phyloP scores from a whole-genome alignment of 108 stramenopile genomes.

The Thalassiosira profunda region DNA sequence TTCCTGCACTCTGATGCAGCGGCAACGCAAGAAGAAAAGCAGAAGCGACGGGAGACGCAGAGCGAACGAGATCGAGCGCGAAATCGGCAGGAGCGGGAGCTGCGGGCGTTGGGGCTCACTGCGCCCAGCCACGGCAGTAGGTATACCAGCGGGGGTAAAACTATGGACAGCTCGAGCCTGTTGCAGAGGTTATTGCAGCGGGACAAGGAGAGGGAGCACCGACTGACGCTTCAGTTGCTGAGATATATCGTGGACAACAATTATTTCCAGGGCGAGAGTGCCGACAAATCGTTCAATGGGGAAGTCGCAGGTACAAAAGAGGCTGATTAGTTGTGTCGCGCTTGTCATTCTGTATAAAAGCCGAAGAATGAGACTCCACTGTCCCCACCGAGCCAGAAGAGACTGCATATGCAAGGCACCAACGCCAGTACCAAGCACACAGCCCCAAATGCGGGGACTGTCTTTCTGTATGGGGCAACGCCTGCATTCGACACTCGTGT shows the following conservation, averaged over 20 bases:
- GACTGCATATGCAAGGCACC: conserved; percentile 27
- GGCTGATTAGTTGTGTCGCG: too few relatives aligned
- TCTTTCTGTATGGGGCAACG: conserved; percentile 22
- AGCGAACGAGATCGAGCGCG: conserved; percentile 42
- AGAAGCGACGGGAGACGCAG: conserved; percentile 21
- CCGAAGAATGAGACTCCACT: conserved; percentile 22
- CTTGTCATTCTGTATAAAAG: conserved; percentile 26
- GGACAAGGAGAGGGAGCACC: conserved; percentile 76
- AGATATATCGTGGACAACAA: conserved; percentile 77
- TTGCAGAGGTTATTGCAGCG: conserved; percentile 71
- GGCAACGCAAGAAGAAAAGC: not conserved
- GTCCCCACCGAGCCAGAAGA: conserved; percentile 38
- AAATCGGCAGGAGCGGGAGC: conserved; percentile 23
- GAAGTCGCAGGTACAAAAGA: too few relatives aligned
- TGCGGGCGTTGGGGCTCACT: conserved; percentile 40
- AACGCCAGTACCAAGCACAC: conserved; percentile 42
- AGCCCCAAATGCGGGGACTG: conserved; percentile 32
- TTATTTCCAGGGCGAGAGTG: conserved; percentile 55
- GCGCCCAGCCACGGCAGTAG: conserved; percentile 13
- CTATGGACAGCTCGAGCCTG: conserved; percentile 43
- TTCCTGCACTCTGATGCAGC: conserved; percentile 34
- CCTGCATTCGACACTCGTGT: conserved; percentile 32
- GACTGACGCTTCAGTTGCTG: conserved; percentile 76
- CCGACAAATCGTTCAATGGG: too few relatives aligned
- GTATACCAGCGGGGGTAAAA: conserved; percentile 10